These are phyloP conservation scores for Piper betle DNA, from an alignment of 164 flowering plant species.

Conservation along the genomic window DNA sequence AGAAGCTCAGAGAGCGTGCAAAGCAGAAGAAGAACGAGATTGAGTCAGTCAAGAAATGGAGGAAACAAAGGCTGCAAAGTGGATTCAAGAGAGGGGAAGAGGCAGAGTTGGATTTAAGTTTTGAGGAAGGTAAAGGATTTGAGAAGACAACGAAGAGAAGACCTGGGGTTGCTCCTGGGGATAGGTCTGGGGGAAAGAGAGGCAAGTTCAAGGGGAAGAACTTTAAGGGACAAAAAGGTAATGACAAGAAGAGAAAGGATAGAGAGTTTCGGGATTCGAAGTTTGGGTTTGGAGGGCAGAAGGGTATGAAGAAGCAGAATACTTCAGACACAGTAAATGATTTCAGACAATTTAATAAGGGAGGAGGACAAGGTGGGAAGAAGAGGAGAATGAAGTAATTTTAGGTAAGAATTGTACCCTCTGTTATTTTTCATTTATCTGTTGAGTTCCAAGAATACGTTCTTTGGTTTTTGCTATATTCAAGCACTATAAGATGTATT, in stretches of 20 bases:
- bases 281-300: slow-evolving; percentile 48
- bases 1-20: slow-evolving; percentile 70
- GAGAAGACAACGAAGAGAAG: slow-evolving; percentile 50
- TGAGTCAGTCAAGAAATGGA: slow-evolving; percentile 88
- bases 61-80: slow-evolving; percentile 79
- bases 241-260: slow-evolving; percentile 18
- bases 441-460: too few species aligned
- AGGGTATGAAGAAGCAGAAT: slow-evolving; percentile 80
- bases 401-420: background rate
- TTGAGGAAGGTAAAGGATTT: slow-evolving; percentile 52
- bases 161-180: slow-evolving; percentile 70
- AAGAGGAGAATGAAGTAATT: slow-evolving; percentile 37
- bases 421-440: too few species aligned
- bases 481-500: too few species aligned
- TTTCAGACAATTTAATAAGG: slow-evolving; percentile 34
- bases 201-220: slow-evolving; percentile 31
- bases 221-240: slow-evolving; percentile 4
- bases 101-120: slow-evolving; percentile 32
- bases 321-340: slow-evolving; percentile 58
- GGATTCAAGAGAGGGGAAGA: slow-evolving; percentile 34
- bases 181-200: slow-evolving; percentile 68
- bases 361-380: slow-evolving; percentile 14
- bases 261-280: slow-evolving; percentile 33
- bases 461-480: too few species aligned
- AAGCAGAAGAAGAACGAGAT: slow-evolving; percentile 73